A percentile compares a stretch with the other conserved stretches of the same genome.
Conservation (phyloP, 2,329 filamentous ascomycete genomes). For the Rhynchosporium agropyri region DNA sequence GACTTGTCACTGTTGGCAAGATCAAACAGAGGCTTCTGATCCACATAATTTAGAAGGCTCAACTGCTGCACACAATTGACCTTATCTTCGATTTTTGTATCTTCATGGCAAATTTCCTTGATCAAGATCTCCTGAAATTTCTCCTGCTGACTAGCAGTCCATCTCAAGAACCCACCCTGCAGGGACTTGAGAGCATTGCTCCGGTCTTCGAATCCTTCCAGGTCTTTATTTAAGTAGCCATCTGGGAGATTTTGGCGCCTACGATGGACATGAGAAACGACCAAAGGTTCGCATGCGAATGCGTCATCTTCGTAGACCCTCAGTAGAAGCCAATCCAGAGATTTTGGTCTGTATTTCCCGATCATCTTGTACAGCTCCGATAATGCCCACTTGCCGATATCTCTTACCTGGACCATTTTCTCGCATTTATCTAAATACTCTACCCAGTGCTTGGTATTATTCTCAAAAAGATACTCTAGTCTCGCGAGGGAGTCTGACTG, state of each 20-base stretch:
- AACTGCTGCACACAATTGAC: constrained; percentile 18
- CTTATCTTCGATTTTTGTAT: constrained; percentile 9
- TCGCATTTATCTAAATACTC: constrained; percentile 21
- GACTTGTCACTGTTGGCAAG: constrained; percentile 13
- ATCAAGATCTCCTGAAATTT: constrained; percentile 12
- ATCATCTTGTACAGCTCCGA: constrained; percentile 9
- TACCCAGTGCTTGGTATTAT: constrained; percentile 21
- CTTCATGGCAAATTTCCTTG: constrained; percentile 19
- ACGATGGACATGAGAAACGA: constrained; percentile 15
- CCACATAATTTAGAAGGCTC: constrained; percentile 12
- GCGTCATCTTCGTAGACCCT: background rate
- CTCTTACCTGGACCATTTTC: constrained; percentile 2
- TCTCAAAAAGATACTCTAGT: constrained; percentile 12
- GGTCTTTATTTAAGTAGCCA: constrained; percentile 14
- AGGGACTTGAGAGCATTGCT: constrained; percentile 14
- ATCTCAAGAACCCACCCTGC: constrained; percentile 21
- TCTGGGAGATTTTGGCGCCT: constrained; percentile 21
- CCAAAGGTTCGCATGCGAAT: background rate
- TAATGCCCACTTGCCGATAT: background rate
- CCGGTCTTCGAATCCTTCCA: constrained; percentile 4
- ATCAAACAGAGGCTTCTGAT: constrained; percentile 4
- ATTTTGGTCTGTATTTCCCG: background rate
- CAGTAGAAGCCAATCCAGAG: constrained; percentile 12
- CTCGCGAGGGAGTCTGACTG: background rate
- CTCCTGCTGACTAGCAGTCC: constrained; percentile 24